These are phyloP conservation scores for Myxozyma neotropica DNA, from an alignment of 805 yeast species.

Conservation along the genomic window DNA sequence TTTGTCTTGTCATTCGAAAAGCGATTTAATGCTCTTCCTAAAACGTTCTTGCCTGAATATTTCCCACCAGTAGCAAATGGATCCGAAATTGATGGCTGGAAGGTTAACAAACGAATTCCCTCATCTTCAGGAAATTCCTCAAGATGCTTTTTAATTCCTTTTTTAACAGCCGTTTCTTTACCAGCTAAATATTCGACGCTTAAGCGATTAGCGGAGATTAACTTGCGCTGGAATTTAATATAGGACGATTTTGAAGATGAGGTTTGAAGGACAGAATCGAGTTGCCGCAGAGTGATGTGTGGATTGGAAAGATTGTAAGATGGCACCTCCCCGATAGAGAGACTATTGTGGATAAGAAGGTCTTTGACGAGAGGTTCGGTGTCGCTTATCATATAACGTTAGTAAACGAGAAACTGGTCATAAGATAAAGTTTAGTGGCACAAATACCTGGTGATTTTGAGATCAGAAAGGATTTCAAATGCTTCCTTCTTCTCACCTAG, in stretches of 20 bases:
- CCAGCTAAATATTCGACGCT: slow-evolving; percentile 27
- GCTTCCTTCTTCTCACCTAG: slow-evolving; percentile 47
- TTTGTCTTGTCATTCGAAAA: slow-evolving; percentile 40
- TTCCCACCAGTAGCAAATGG: slow-evolving; percentile 31
- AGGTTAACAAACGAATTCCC: slow-evolving; percentile 12
- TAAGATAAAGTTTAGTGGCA: too few relatives aligned
- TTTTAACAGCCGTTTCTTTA: slow-evolving; percentile 25
- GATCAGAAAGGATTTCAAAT: slow-evolving; percentile 43
- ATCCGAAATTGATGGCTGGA: slow-evolving; percentile 27
- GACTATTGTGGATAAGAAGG: slow-evolving; percentile 43
- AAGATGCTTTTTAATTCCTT: slow-evolving; percentile 26
- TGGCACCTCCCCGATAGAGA: slow-evolving; percentile 4
- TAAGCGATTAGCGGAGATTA: slow-evolving; percentile 20
- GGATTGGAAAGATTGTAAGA: slow-evolving; percentile 20
- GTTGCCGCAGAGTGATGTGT: slow-evolving; percentile 20
- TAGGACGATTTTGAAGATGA: slow-evolving; percentile 11
- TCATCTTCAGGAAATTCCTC: slow-evolving; percentile 28
- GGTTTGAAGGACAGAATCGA: slow-evolving; percentile 18
- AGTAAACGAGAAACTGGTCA: too few relatives aligned
- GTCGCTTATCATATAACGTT: too few relatives aligned
- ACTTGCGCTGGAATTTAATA: slow-evolving; percentile 17
- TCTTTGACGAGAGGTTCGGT: slow-evolving; percentile 31
- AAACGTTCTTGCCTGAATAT: slow-evolving; percentile 23
- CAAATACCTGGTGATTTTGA: slow-evolving; percentile 36
- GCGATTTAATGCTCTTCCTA: slow-evolving; percentile 36